These are phyloP conservation scores for Chaetomium sp. DNA, from an alignment of 2,329 filamentous ascomycete genomes.

Conservation along the genomic window DNA sequence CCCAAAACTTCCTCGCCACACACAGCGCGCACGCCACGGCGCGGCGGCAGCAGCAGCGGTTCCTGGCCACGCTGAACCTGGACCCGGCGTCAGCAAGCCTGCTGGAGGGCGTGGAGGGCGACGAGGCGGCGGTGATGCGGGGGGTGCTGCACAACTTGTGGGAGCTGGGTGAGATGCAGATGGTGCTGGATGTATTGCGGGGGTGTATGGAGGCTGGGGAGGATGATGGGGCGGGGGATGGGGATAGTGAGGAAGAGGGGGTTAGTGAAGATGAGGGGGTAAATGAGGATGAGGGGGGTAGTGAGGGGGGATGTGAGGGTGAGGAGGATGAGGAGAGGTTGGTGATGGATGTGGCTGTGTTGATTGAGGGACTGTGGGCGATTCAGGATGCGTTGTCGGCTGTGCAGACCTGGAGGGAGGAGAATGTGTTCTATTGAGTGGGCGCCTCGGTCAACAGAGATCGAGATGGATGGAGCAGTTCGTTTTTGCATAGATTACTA, in stretches of 20 bases:
- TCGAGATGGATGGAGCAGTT: no score
- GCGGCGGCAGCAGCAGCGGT: not conserved
- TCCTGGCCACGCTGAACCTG: not conserved
- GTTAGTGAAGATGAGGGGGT: no score
- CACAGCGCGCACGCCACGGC: not conserved
- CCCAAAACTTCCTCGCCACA: not conserved
- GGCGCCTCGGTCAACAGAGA: no score
- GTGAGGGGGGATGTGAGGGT: not conserved
- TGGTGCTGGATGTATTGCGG: no score
- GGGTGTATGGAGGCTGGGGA: no score
- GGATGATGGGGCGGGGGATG: not conserved
- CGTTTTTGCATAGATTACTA: not conserved
- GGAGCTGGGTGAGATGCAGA: not conserved
- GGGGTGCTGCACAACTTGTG: not conserved
- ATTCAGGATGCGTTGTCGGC: not conserved
- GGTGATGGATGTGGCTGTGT: not conserved
- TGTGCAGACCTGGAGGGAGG: not conserved
- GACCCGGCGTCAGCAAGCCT: not conserved
- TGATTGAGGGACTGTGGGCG: not conserved
- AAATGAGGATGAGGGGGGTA: not conserved
- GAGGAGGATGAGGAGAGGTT: no score
- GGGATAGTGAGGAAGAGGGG: no score
- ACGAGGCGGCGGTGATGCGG: not conserved
- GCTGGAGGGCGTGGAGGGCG: no score
- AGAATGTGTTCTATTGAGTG: not conserved